Percentiles rank a stretch among this genome's conserved stretches.
These are phyloP conservation scores for Suhomyces sp. DNA, from an alignment of 805 yeast genomes.

Conservation along the genomic window DNA sequence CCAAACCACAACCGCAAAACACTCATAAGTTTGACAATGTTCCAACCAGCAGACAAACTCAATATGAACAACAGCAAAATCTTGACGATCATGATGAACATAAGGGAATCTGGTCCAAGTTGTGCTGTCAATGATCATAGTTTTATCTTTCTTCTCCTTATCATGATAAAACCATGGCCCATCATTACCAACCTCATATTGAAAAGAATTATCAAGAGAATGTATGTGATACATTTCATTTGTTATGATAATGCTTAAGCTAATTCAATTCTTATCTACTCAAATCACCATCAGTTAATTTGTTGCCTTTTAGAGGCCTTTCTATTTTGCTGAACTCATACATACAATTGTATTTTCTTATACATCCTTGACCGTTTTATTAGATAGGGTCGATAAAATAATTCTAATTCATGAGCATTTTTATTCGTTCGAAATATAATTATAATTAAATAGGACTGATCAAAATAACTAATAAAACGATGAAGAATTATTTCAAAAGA, in stretches of 20 bases:
- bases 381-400: conserved; percentile 2
- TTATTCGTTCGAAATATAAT: not conserved
- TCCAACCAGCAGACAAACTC: conserved; percentile 16
- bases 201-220: not conserved
- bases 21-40: conserved; percentile 12
- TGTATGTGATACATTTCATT: not conserved
- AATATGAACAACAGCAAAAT: conserved; percentile 40
- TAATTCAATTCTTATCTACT: conserved; percentile 1
- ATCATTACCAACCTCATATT: not conserved
- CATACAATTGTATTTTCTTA: not conserved
- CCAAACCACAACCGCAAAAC: conserved; percentile 8
- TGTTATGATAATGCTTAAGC: not conserved
- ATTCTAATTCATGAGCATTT: not conserved
- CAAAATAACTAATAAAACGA: too few relatives aligned
- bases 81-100: conserved; percentile 30
- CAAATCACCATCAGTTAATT: not conserved
- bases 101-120: conserved; percentile 42
- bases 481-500: too few relatives aligned
- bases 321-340: not conserved
- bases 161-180: not conserved
- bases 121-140: conserved; percentile 37
- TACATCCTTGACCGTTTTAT: not conserved
- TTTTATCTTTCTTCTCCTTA: not conserved
- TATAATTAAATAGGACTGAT: not conserved
- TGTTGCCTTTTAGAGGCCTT: not conserved